A percentile compares a stretch with the other conserved stretches of the same genome.
phyloP scores from a whole-genome alignment of 2,329 filamentous ascomycete species.

The Claviceps sp. region DNA sequence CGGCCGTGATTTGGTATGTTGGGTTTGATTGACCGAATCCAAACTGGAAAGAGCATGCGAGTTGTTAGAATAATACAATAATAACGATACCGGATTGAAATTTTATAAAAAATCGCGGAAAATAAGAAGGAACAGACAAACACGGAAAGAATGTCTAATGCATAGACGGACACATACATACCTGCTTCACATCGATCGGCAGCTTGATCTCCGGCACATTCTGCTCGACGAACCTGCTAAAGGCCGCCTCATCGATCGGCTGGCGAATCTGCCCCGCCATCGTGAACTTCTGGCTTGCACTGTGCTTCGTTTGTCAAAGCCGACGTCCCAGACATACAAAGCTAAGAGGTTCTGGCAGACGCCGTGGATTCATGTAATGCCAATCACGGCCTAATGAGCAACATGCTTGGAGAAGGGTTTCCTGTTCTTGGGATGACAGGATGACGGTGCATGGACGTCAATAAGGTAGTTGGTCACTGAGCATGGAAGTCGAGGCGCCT shows the following conservation, averaged over 20 bases:
- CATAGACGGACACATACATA: slow-evolving; percentile 23
- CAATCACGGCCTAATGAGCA: too few relatives aligned
- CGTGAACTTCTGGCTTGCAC: slow-evolving; percentile 4
- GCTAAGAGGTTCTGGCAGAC: too few relatives aligned
- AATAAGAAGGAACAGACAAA: not conserved
- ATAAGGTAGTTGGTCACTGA: too few relatives aligned
- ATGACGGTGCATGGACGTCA: too few relatives aligned
- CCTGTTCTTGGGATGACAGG: too few relatives aligned
- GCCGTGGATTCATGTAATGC: too few relatives aligned
- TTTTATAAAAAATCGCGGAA: not conserved
- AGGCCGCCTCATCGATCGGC: slow-evolving; percentile 67
- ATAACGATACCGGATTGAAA: not conserved
- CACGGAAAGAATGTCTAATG: not conserved
- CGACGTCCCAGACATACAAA: too few relatives aligned
- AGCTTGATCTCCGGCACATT: slow-evolving; percentile 74
- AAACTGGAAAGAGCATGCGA: slow-evolving; percentile 44
- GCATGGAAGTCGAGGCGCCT: too few relatives aligned
- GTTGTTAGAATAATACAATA: too few relatives aligned
- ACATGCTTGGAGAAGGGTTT: too few relatives aligned
- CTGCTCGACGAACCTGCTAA: slow-evolving; percentile 64
- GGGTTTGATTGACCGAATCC: slow-evolving; percentile 96
- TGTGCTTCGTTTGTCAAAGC: too few relatives aligned
- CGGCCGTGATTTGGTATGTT: slow-evolving; percentile 78
- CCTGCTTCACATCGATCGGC: slow-evolving; percentile 82
- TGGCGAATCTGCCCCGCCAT: slow-evolving; percentile 87